Conservation (phyloP, 495 filamentous ascomycete genomes). For the Lichina pygmaea region DNA sequence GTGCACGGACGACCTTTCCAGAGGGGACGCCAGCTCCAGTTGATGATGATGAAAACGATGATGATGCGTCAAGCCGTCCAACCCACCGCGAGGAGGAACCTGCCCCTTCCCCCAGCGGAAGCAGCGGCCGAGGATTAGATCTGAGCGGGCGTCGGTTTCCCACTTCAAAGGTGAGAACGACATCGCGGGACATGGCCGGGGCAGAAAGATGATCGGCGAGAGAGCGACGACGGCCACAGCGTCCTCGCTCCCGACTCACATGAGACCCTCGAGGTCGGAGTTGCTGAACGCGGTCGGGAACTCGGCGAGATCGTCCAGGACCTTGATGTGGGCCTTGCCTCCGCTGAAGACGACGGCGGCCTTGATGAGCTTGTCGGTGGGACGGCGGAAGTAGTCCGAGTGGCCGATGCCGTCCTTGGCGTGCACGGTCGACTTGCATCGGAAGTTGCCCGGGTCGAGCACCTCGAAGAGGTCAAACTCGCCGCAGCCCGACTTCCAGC, state of each 20-base stretch:
- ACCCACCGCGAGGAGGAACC: too few relatives aligned
- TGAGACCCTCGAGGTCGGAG: neutral
- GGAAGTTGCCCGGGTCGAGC: constrained; percentile 19
- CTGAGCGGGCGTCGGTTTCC: neutral
- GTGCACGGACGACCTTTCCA: too few relatives aligned
- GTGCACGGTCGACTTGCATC: constrained; percentile 33
- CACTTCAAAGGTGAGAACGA: neutral
- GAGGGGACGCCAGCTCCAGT: too few relatives aligned
- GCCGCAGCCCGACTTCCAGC: constrained; percentile 41
- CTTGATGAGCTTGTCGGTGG: constrained; percentile 23
- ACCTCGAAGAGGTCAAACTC: constrained; percentile 50
- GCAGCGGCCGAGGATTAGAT: neutral
- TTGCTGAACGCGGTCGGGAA: constrained; percentile 7
- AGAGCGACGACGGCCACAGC: neutral
- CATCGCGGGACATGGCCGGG: neutral
- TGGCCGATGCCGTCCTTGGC: constrained; percentile 16
- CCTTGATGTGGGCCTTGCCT: constrained; percentile 13
- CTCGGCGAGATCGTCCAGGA: constrained; percentile 10
- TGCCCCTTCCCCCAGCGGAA: too few relatives aligned
- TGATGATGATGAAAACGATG: neutral
- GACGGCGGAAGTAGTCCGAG: constrained; percentile 36
- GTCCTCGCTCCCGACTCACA: neutral
- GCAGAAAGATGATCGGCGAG: neutral
- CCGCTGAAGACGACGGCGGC: constrained; percentile 30
- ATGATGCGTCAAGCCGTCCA: neutral